phyloP scores from a whole-genome alignment of 208 protist genomes.

The Trypanosoma platydactyli region DNA sequence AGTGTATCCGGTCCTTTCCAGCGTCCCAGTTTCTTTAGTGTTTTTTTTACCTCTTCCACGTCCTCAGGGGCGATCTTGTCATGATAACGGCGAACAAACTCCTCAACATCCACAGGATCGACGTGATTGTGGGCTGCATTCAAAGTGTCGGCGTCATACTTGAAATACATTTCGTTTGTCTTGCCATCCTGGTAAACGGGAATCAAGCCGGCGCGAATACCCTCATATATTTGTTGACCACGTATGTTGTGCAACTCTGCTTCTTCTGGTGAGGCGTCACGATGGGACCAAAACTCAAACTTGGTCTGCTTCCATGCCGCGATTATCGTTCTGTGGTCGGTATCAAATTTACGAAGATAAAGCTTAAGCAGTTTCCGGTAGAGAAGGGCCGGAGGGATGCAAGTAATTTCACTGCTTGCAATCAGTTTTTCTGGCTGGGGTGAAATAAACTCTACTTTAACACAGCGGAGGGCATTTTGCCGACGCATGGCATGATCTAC shows the following conservation, averaged over 20 bases:
- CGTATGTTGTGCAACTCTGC: conserved; percentile 70
- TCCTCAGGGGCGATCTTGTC: conserved; percentile 72
- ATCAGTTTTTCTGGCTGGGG: conserved; percentile 64
- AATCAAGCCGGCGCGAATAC: conserved; percentile 72
- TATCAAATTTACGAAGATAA: conserved; percentile 87
- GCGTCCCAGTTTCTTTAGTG: conserved; percentile 70
- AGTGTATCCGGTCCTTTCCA: conserved; percentile 79
- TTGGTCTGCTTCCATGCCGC: conserved; percentile 87
- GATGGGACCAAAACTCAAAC: conserved; percentile 82
- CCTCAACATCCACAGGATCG: conserved; percentile 72
- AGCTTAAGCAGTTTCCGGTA: conserved; percentile 83
- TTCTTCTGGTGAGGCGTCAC: conserved; percentile 45
- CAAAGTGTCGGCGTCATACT: conserved; percentile 80
- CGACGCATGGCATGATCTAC: conserved; percentile 26
- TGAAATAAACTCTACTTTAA: conserved; percentile 73
- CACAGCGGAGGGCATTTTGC: conserved; percentile 21
- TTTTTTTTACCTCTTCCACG: conserved; percentile 62
- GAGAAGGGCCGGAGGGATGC: conserved; percentile 60
- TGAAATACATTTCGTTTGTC: conserved; percentile 75
- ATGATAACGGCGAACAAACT: conserved; percentile 83
- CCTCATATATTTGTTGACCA: conserved; percentile 77
- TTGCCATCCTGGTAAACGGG: conserved; percentile 71
- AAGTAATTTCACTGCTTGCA: conserved; percentile 42
- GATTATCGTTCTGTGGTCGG: conserved; percentile 80
- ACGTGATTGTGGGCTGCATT: conserved; percentile 80